phyloP scores from a whole-genome alignment of 108 stramenopile genomes.

The Schizochytrium sp. region DNA sequence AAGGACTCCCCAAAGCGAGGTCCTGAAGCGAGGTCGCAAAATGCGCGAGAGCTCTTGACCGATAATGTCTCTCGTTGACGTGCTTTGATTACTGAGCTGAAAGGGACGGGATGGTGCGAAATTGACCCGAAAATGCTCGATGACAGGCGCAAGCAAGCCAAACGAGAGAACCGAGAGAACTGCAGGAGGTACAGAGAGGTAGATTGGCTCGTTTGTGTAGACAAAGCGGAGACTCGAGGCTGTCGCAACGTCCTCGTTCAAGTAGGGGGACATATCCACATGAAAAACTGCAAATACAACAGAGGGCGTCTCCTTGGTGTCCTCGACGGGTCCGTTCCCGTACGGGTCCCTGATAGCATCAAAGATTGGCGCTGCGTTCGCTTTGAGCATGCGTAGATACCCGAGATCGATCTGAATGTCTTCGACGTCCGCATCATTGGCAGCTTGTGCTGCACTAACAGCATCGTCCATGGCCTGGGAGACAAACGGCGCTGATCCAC shows the following conservation, averaged over 20 bases:
- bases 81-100: not conserved
- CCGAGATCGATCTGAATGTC: not conserved
- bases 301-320: not conserved
- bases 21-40: not conserved
- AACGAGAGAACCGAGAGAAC: not conserved
- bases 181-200: not conserved
- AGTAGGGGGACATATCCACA: not conserved
- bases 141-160: not conserved
- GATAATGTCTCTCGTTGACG: not conserved
- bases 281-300: not conserved
- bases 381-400: not conserved
- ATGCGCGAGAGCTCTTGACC: not conserved
- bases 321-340: not conserved
- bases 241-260: not conserved
- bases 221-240: not conserved
- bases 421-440: not conserved
- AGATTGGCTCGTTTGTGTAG: not conserved
- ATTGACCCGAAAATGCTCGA: not conserved
- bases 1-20: not conserved
- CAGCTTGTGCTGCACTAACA: not conserved
- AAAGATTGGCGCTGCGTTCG: not conserved
- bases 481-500: not conserved
- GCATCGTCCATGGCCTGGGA: not conserved
- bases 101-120: not conserved
- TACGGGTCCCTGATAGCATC: not conserved